Base-by-base conservation (phyloP, 805 yeast genomes). In the Diddensiella caesifluorescens region DNA sequence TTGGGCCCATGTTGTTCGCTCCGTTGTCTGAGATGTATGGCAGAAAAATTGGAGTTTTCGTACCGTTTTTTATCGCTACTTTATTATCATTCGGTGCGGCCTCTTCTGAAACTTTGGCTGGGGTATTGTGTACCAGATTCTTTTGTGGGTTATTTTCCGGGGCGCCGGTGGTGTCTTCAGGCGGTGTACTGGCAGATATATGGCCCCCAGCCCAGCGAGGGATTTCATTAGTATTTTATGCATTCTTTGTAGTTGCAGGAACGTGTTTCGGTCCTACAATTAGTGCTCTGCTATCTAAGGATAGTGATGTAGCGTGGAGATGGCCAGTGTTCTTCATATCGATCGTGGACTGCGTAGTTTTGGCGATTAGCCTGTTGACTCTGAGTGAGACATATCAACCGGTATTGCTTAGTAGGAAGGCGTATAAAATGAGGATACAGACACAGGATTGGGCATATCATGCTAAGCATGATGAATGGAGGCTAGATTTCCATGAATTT, bases 391-490 rank as follows among this genome's bases (percentile, higher is more conserved):
- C 64, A 5, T 71, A 67, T 46, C 61, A 57, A 5, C 63, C 63
- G 15, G 49, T 54, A 0, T 79, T 87, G 38, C 68, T 86, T 48
- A 77, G 79, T 53, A 69, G 58, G 30, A 75, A 80, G 56, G 96
- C 96, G 15, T 63, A 61, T 41, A 71, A 61, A 56, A 58, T 87
- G 54, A 76, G 96, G 65, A 72, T 74, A 54, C 81, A 80, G 59
- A 83, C 95, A 4, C 89, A 92, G 35, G 83, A 88, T 60, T 70
- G 71, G 46, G 83, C 83, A 55, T 84, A 85, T 49, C 86, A 87
- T 86, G 85, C 97, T 18, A 94, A 85, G 64, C 94, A 85, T 60
- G 97, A 89, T 60, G 92, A 90, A 22, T 78, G 76, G 58, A 86
- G 86, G 37, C 61, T 87, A 60, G 65, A 83, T 1, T 59, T 84